These are phyloP conservation scores for Taphrina pruni DNA, from an alignment of 1,139 yeast genomes.

Conservation along the genomic window DNA sequence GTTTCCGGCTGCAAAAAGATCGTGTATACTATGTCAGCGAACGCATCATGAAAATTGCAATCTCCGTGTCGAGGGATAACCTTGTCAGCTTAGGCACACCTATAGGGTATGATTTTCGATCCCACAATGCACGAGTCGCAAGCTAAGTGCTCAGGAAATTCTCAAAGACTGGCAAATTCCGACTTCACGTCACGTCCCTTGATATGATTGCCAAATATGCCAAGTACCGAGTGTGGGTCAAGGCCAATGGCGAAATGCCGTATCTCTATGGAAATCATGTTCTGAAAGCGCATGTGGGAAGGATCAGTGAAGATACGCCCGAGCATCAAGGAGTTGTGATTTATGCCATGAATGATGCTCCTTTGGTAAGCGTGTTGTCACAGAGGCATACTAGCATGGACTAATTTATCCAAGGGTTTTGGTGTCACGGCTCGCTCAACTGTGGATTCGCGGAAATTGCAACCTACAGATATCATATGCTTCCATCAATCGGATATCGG, in stretches of 20 bases:
- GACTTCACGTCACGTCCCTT: conserved; percentile 90
- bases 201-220: conserved; percentile 84
- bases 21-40: conserved; percentile 92
- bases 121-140: neutral
- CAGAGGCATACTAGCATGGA: neutral
- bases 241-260: conserved; percentile 98
- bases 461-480: conserved; percentile 92
- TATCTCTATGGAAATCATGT: conserved; percentile 95
- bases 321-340: conserved; percentile 96
- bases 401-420: conserved; percentile 63
- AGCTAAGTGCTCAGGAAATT: conserved; percentile 82
- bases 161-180: conserved; percentile 95
- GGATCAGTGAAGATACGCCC: conserved; percentile 96
- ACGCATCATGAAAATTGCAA: conserved; percentile 81
- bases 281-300: conserved; percentile 93
- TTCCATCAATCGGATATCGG: conserved; percentile 98
- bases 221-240: conserved; percentile 93
- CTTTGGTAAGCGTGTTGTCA: conserved; percentile 55
- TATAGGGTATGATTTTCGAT: conserved; percentile 22
- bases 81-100: conserved; percentile 80
- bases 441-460: conserved; percentile 82
- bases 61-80: conserved; percentile 84
- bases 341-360: conserved; percentile 88
- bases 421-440: conserved; percentile 95
- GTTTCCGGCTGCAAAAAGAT: conserved; percentile 93